Evolutionary conservation across 2,329 filamentous ascomycete species (phyloP).

Genomic region (Diaporthe sp.): DNA sequence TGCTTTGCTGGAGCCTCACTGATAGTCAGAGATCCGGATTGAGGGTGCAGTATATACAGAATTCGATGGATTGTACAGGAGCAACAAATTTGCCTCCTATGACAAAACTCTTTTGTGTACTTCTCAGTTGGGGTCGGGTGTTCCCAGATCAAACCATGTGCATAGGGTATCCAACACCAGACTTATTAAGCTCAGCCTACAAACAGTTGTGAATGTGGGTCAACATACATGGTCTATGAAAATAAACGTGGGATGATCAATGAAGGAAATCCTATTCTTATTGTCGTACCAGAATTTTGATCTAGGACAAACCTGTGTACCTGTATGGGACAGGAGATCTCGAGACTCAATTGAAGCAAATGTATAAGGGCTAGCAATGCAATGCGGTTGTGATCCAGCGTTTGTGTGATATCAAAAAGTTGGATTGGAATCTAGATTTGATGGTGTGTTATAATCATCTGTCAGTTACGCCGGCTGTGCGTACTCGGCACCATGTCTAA

Average conservation of each 20-base stretch:
- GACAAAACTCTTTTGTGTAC: background rate
- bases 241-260: background rate
- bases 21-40: background rate
- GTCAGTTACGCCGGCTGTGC: background rate
- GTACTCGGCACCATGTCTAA: background rate
- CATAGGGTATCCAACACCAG: background rate
- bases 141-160: background rate
- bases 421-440: background rate
- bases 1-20: background rate
- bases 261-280: background rate
- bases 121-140: background rate
- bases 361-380: background rate
- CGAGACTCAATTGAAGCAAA: background rate
- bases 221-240: background rate
- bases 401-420: background rate
- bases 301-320: background rate
- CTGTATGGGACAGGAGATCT: background rate
- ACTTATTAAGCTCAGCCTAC: background rate
- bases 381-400: no score
- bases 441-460: background rate
- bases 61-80: background rate
- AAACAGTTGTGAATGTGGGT: background rate
- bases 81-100: no score
- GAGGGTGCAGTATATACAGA: background rate
- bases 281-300: background rate